Evolutionary conservation across 495 filamentous ascomycete genomes (phyloP), one percentile per base, ranked within the genome.

Genomic region (Hyphodiscus hymeniophilus): DNA sequence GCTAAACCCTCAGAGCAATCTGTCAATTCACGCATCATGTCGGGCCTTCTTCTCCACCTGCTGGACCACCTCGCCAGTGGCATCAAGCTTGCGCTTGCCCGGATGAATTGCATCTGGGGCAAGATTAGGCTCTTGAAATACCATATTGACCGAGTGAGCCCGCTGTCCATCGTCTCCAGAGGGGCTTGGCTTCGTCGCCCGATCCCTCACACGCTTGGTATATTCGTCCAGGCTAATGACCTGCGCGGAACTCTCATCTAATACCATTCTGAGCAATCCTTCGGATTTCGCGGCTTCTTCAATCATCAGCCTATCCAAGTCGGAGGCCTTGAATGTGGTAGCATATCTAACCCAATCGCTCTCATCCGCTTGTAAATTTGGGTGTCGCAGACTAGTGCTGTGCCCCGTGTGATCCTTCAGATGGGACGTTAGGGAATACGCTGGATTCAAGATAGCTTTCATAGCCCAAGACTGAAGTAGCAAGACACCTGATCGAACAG

Each of bases 201-300:
- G n/a, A n/a, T n/a, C 26, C 10, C 26, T 28, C 4, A 28, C 26
- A 4, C 5, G 26, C 26, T 10, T 4, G 5, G 38, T 18, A 40
- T 45, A 35, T n/a, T 45, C 49, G 10, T 38, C 42, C 7, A 51
- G 17, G 3, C 31, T 40, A 8, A 46, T 17, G 6, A 46, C 30
- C 17, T 46, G n/a, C 7, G 23, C 49, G 5, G 34, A 45, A 0
- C 8, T 13, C 38, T 45, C 42, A 26, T 51, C 49, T 1, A 45
- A 35, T 3, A 51, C 49, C n/a, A 46, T 12, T 1, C 49, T 41
- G 2, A 44, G 35, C 17, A 1, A 3, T 22, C 49, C 49, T 41
- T 51, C 42, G 0, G 49, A 45, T 33, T 48, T 54, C 1, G 33
- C 51, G 8, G 22, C 20, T 16, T 49, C 45, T 16, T 54, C 51